Conservation (phyloP, 495 filamentous ascomycete species). For the Hypoxylon intermedium region DNA sequence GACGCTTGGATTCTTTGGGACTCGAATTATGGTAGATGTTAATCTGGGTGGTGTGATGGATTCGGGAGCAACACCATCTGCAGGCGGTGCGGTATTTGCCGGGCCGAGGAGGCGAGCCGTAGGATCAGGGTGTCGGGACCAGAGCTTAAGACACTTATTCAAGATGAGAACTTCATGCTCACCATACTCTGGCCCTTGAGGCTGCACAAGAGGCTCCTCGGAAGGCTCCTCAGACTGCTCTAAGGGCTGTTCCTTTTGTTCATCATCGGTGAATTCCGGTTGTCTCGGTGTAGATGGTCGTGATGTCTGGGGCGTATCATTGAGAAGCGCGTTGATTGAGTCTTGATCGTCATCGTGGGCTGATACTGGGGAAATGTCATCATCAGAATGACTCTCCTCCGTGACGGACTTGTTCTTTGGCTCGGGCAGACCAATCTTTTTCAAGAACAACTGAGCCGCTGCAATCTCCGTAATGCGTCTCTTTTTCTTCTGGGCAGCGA, state of each 20-base stretch:
- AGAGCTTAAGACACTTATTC: conserved; percentile 75
- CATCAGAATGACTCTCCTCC: conserved; percentile 49
- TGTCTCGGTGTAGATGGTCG: conserved; percentile 42
- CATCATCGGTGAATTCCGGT: conserved; percentile 22
- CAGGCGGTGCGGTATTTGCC: conserved; percentile 78
- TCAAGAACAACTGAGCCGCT: conserved; percentile 75
- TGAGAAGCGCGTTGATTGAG: conserved; percentile 48
- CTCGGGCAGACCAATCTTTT: conserved; percentile 50
- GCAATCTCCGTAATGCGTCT: conserved; percentile 79
- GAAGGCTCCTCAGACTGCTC: conserved; percentile 11
- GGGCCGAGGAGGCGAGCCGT: conserved; percentile 73
- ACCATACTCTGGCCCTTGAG: conserved; percentile 54
- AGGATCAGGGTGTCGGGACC: conserved; percentile 78
- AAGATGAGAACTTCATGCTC: conserved; percentile 66
- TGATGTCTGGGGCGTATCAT: conserved; percentile 53
- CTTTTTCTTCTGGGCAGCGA: conserved; percentile 71
- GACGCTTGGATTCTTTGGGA: conserved; percentile 76
- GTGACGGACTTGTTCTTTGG: conserved; percentile 29
- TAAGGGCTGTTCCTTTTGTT: conserved; percentile 10
- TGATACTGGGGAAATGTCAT: conserved; percentile 41
- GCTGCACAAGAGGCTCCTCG: conserved; percentile 18
- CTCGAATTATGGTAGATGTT: conserved; percentile 69
- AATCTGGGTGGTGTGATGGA: conserved; percentile 58
- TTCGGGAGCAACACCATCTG: conserved; percentile 62
- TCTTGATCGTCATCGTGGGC: conserved; percentile 41